These are phyloP conservation scores for Torulaspora gathmanii DNA, from an alignment of 805 yeast species.

Conservation along the genomic window DNA sequence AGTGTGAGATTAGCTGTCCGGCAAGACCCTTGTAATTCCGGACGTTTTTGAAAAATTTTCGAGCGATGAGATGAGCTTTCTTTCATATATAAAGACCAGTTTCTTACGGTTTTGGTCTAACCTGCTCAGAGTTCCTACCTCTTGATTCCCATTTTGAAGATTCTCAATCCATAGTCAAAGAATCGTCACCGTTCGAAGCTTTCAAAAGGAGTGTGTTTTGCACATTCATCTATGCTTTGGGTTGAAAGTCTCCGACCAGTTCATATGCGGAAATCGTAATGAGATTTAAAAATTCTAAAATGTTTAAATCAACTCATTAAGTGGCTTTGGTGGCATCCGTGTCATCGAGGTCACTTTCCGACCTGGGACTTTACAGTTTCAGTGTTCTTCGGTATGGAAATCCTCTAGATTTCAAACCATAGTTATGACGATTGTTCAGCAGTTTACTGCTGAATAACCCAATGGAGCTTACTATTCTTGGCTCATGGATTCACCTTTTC, in stretches of 20 bases:
- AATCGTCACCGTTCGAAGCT: slow-evolving; percentile 70
- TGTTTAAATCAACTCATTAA: slow-evolving; percentile 39
- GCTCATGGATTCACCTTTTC: slow-evolving; percentile 49
- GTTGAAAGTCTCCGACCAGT: slow-evolving; percentile 82
- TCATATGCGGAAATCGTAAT: slow-evolving; percentile 57
- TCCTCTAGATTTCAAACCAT: slow-evolving; percentile 54
- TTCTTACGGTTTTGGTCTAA: too few species aligned
- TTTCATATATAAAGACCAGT: slow-evolving; percentile 7
- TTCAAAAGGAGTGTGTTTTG: slow-evolving; percentile 43
- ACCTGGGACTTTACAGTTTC: slow-evolving; percentile 18
- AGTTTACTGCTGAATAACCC: slow-evolving; percentile 45
- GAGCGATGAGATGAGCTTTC: slow-evolving; percentile 1
- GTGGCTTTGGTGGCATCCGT: slow-evolving; percentile 3
- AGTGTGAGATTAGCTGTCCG: slow-evolving; percentile 6
- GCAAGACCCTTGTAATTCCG: slow-evolving; percentile 1
- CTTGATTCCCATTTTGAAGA: slow-evolving; percentile 10
- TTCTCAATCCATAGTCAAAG: slow-evolving; percentile 61
- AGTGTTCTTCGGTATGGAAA: slow-evolving; percentile 58
- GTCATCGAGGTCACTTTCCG: slow-evolving; percentile 11
- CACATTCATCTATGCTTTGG: slow-evolving; percentile 51
- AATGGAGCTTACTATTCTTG: slow-evolving; percentile 80
- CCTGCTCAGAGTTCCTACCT: slow-evolving; percentile 3
- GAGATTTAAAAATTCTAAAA: slow-evolving; percentile 40
- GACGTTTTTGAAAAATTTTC: slow-evolving; percentile 7
- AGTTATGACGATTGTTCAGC: slow-evolving; percentile 65